Evolutionary conservation across 441 rosid species (phyloP).

Genomic region (Biscutella laevigata): DNA sequence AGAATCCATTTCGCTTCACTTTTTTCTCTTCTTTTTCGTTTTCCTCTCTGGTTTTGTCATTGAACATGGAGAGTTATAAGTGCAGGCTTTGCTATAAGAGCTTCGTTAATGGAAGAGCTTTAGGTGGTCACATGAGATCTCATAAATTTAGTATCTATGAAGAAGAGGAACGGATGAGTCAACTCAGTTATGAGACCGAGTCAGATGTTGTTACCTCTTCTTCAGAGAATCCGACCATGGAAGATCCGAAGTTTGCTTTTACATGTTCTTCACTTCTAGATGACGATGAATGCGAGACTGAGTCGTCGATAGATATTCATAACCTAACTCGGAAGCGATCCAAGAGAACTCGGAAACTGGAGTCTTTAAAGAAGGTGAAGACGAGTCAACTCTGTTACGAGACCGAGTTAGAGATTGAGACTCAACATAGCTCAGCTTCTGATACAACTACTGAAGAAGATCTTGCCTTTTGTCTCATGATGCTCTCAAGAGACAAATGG

Average conservation of each 20-base stretch:
- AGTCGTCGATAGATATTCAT: conserved; percentile 43
- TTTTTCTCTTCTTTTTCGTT: conserved; percentile 1
- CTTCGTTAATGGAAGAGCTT: conserved; percentile 67
- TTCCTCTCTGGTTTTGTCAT: conserved; percentile 16
- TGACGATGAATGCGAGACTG: conserved; percentile 74
- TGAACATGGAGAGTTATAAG: conserved; percentile 57
- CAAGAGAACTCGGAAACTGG: conserved; percentile 44
- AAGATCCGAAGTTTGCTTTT: conserved; percentile 39
- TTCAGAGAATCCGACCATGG: not conserved
- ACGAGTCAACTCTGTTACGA: conserved; percentile 28
- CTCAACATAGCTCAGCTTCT: conserved; percentile 55
- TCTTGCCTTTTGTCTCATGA: conserved; percentile 63
- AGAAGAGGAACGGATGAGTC: conserved; percentile 25
- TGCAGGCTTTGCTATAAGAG: conserved; percentile 62
- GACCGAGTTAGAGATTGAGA: conserved; percentile 37
- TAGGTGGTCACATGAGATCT: conserved; percentile 90
- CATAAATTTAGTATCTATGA: conserved; percentile 28
- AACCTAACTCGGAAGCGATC: conserved; percentile 64
- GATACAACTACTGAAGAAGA: conserved; percentile 59
- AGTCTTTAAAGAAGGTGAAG: conserved; percentile 32
- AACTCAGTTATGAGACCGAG: conserved; percentile 30
- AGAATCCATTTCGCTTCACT: conserved; percentile 25
- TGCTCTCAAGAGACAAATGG: conserved; percentile 59
- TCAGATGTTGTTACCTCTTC: conserved; percentile 32
- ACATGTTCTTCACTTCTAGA: conserved; percentile 25